These are phyloP conservation scores for Selaginella tamariscina DNA, from an alignment of 75 land plant species.

Conservation along the genomic window DNA sequence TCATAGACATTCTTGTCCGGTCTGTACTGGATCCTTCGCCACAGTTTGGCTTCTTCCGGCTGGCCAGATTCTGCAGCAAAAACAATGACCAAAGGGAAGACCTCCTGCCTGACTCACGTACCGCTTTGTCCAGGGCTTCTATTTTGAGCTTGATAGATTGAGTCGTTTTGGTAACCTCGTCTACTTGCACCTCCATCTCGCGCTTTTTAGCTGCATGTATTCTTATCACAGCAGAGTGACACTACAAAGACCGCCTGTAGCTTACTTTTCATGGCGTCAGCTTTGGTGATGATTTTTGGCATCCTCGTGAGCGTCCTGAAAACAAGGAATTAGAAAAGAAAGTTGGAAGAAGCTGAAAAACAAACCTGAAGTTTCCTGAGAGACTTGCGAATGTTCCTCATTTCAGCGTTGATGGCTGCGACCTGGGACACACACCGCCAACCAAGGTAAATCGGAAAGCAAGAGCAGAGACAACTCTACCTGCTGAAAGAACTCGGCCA, in stretches of 20 bases:
- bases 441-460: neutral
- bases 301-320: constrained; percentile 80
- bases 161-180: neutral
- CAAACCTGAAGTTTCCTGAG: constrained; percentile 65
- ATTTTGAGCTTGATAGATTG: neutral
- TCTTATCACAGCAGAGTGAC: no score
- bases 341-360: neutral
- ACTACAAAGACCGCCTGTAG: neutral
- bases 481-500: constrained; percentile 23
- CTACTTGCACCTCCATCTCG: neutral
- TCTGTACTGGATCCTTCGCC: constrained; percentile 87
- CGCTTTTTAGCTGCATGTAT: constrained; percentile 1
- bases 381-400: constrained; percentile 45
- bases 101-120: neutral
- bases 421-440: constrained; percentile 31
- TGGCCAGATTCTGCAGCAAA: constrained; percentile 59
- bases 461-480: neutral
- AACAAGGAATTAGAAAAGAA: neutral
- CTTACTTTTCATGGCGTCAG: constrained; percentile 80
- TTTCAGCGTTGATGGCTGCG: constrained; percentile 48
- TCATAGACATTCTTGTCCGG: constrained; percentile 68
- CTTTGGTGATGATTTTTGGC: constrained; percentile 77
- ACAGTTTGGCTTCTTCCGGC: constrained; percentile 76
- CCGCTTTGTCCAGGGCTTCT: constrained; percentile 10
- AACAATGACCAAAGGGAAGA: neutral